phyloP scores from a whole-genome alignment of 805 yeast genomes.

The Kluyveromyces aestuarii region DNA sequence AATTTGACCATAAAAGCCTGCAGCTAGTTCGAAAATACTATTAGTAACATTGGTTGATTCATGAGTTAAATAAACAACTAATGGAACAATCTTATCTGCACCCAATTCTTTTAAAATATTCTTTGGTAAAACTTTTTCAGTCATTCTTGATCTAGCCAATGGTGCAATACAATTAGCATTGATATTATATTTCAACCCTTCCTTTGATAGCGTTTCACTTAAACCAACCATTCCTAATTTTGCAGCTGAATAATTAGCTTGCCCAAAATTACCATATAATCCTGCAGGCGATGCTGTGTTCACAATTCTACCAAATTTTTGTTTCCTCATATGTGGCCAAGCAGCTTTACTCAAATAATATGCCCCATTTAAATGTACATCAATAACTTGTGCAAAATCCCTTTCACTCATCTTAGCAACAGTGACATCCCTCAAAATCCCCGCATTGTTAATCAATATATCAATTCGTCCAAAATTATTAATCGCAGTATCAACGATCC shows the following conservation, averaged over 20 bases:
- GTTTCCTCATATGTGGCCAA: conserved; percentile 82
- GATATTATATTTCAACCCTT: conserved; percentile 80
- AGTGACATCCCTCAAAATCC: conserved; percentile 80
- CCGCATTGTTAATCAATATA: conserved; percentile 87
- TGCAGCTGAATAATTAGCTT: conserved; percentile 90
- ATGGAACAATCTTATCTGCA: conserved; percentile 88
- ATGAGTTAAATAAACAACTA: conserved; percentile 73
- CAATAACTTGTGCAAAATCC: conserved; percentile 70
- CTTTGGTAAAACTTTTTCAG: conserved; percentile 81
- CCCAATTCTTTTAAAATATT: conserved; percentile 69
- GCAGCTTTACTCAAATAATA: conserved; percentile 79
- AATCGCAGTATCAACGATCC: conserved; percentile 77
- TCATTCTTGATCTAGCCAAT: conserved; percentile 92
- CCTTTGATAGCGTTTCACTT: conserved; percentile 91
- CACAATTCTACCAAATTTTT: conserved; percentile 78
- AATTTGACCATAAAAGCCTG: conserved; percentile 84
- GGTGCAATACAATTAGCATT: conserved; percentile 86
- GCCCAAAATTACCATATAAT: conserved; percentile 93
- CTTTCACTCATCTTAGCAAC: conserved; percentile 78
- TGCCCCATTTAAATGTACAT: conserved; percentile 87
- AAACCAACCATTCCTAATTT: conserved; percentile 85
- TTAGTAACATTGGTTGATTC: conserved; percentile 55
- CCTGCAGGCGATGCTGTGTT: conserved; percentile 99
- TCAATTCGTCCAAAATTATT: conserved; percentile 84
- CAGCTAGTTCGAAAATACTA: conserved; percentile 85